A percentile compares a stretch with the other conserved stretches of the same genome.
These are phyloP conservation scores for Cordyceps cateniannulata DNA, from an alignment of 2,329 filamentous ascomycete genomes.

Conservation along the genomic window DNA sequence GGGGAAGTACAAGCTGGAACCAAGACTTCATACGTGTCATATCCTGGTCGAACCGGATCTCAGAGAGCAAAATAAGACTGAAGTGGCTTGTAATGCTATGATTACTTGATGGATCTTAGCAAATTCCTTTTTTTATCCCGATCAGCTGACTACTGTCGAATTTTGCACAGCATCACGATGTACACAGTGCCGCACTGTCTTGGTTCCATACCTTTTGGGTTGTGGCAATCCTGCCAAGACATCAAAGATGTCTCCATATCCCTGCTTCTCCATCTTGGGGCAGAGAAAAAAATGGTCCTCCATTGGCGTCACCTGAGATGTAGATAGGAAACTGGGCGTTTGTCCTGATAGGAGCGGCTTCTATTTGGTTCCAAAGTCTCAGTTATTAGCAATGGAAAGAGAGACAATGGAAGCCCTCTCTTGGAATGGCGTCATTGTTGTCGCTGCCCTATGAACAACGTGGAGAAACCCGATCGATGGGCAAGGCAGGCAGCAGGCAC, in stretches of 20 bases:
- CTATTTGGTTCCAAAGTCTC: no score
- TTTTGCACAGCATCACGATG: not conserved
- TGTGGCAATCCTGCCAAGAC: conserved; percentile 5
- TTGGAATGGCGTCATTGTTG: not conserved
- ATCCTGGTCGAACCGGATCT: no score
- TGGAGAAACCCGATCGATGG: not conserved
- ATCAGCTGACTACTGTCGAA: not conserved
- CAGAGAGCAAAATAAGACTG: no score
- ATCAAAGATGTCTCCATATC: not conserved
- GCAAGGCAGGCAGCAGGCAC: no score
- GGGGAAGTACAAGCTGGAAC: no score
- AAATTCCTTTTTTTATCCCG: no score
- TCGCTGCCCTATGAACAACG: not conserved
- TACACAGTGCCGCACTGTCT: conserved; percentile 6
- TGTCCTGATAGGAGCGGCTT: no score
- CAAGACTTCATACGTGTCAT: no score
- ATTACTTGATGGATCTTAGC: no score
- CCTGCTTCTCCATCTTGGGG: not conserved
- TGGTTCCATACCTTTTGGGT: not conserved
- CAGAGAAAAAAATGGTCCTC: not conserved
- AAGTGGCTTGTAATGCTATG: no score
- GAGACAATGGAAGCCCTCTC: not conserved
- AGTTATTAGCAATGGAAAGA: not conserved
- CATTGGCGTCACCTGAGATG: no score
- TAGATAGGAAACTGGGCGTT: no score